Base-by-base conservation (phyloP, 1,139 yeast genomes). In the Yamadazyma taylorii region DNA sequence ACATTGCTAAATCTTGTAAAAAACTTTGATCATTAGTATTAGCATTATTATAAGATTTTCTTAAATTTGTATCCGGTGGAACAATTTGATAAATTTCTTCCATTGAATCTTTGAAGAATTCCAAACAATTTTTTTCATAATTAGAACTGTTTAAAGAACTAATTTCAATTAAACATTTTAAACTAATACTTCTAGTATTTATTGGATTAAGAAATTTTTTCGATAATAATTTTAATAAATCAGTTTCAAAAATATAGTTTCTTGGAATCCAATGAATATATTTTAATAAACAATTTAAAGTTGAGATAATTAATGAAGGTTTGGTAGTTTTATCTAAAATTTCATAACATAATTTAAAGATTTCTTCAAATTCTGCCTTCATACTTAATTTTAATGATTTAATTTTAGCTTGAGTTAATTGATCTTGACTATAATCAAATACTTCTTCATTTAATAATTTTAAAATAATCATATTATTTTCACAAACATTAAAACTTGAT, bases 181-280 rank as follows among this genome's bases (percentile, higher is more conserved):
- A 73, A 8, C 97, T 78, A 40, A 86, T 71, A 33, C 94, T 79
- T 65, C 97, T 77, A 32, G 92, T 88, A 51, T 86, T 92, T 7
- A 79, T 76, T 14, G 94, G 89, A 24, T 76, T 77, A 53, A 92
- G 71, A 53, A 87, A 90, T 58, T 86, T 87, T 35, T 78, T 73
- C 17, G 94, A 75, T 48, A 92, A 74, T 40, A 88, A 60, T 27
- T 76, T 78, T 54, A 90, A 73, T 40, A 92, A 66, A 48, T 87
- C 80, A 1, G 97, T 89, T 60, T 89, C 95, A 63, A 88, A 92
- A 38, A 92, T 82, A 60, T 83, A 94, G 42, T 86, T 88, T 40
- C 80, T 68, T 13, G 97, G 97, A 52, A 92, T 86, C 98, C 98
- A 94, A 51, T 86, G 94, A 46, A 94, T 74, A 61, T 92, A 94